phyloP scores from a whole-genome alignment of 129 eudicot species.

The Scalesia atractyloides region DNA sequence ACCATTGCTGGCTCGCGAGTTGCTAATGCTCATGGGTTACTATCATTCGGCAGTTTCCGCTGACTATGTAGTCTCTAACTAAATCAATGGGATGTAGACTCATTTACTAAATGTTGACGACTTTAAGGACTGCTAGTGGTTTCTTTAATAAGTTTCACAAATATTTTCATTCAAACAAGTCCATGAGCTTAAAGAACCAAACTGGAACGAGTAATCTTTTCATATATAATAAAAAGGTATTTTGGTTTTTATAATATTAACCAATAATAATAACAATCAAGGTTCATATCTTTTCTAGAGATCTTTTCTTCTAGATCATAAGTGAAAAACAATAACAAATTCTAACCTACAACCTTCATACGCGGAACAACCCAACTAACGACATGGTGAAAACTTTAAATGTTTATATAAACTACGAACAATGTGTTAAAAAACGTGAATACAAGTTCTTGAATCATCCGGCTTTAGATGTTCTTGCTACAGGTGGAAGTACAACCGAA shows the following conservation, averaged over 20 bases:
- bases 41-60: too few relatives aligned
- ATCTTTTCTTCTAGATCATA: neutral
- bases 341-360: constrained; percentile 7
- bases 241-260: neutral
- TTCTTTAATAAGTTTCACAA: neutral
- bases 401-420: neutral
- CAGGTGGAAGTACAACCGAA: constrained; percentile 80
- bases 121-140: too few relatives aligned
- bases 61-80: too few relatives aligned
- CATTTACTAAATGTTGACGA: too few relatives aligned
- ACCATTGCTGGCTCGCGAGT: too few relatives aligned
- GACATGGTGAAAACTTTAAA: neutral
- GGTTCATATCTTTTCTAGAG: neutral
- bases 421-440: neutral
- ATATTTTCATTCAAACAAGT: too few relatives aligned
- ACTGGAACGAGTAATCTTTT: neutral
- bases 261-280: neutral
- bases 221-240: neutral
- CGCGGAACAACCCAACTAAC: neutral
- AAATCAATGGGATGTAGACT: too few relatives aligned
- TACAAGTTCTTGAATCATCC: constrained; percentile 44
- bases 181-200: neutral
- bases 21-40: too few relatives aligned
- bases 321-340: neutral
- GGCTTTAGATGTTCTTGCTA: constrained; percentile 91